Conservation (phyloP, 23 red algal species). For the Gracilaria gracilis region DNA sequence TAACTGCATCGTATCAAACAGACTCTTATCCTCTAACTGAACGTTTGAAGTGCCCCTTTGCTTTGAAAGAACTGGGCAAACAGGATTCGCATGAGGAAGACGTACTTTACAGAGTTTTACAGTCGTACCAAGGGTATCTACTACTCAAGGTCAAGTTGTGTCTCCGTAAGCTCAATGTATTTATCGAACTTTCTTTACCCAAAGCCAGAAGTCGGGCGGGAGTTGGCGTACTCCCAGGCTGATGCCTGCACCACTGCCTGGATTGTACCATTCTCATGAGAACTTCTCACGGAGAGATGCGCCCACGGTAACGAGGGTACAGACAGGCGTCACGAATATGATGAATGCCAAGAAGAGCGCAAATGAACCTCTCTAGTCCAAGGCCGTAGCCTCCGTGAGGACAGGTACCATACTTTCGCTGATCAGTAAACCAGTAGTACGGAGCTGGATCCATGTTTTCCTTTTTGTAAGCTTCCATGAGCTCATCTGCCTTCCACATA, state of each 20-base stretch:
- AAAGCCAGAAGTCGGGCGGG: not conserved
- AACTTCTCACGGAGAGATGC: slow-evolving; percentile 60
- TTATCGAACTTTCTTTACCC: not conserved
- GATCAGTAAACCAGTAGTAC: slow-evolving; percentile 99
- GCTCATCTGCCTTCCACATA: slow-evolving; percentile 87
- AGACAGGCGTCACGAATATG: slow-evolving; percentile 98
- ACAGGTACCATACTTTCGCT: slow-evolving; percentile 94
- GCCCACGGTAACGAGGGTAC: slow-evolving; percentile 94
- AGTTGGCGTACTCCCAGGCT: not conserved
- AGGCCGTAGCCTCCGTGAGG: slow-evolving; percentile 98
- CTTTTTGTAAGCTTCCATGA: slow-evolving; percentile 91
- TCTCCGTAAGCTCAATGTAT: not conserved
- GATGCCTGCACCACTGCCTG: not conserved
- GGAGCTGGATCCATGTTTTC: slow-evolving; percentile 90
- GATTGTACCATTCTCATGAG: not conserved
- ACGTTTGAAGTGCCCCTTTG: not conserved
- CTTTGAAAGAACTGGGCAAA: not conserved
- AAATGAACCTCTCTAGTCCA: slow-evolving; percentile 95
- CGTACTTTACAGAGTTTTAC: slow-evolving; percentile 23
- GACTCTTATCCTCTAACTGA: not conserved
- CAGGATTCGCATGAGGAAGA: not conserved
- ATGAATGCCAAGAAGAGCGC: slow-evolving; percentile 83
- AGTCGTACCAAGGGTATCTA: not conserved
- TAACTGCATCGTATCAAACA: not conserved
- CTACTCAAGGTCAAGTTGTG: not conserved